phyloP scores from a whole-genome alignment of 352 stramenopile species.

The Lagenidium giganteum region DNA sequence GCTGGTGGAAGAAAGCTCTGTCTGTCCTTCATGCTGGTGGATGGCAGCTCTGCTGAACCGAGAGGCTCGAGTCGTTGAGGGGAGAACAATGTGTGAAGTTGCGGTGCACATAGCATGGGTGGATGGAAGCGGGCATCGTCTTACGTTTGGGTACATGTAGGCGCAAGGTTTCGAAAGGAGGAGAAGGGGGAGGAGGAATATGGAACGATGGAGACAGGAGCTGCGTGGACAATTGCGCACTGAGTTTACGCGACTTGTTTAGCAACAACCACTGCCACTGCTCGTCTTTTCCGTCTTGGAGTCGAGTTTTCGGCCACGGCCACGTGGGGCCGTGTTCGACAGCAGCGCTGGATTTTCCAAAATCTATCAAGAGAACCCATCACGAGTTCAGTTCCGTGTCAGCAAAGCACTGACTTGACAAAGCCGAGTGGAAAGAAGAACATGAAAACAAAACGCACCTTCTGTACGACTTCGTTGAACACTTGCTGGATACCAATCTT shows the following conservation, averaged over 20 bases:
- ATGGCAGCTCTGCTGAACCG: too few species aligned
- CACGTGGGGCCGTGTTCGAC: constrained; percentile 81
- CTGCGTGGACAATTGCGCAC: too few species aligned
- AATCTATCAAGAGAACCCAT: constrained; percentile 42
- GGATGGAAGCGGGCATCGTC: too few species aligned
- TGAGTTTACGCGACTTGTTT: constrained; percentile 14
- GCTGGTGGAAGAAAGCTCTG: too few species aligned
- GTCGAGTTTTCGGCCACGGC: constrained; percentile 52
- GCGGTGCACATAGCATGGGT: too few species aligned
- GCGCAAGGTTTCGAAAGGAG: too few species aligned
- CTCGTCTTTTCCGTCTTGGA: constrained; percentile 50
- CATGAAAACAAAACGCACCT: constrained; percentile 51
- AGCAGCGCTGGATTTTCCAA: constrained; percentile 87
- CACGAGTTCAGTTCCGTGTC: background rate
- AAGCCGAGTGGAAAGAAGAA: background rate
- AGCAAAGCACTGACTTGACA: background rate
- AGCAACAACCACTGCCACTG: constrained; percentile 49
- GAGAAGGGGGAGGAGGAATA: too few species aligned
- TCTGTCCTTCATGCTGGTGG: too few species aligned
- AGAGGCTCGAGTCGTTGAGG: too few species aligned
- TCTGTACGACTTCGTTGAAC: constrained; percentile 98
- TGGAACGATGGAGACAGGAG: too few species aligned
- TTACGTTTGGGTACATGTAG: too few species aligned
- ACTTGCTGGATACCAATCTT: constrained; percentile 93
- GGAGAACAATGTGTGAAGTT: too few species aligned